Conservation (phyloP, 2,329 filamentous ascomycete species). For the Xylariaceae sp. region DNA sequence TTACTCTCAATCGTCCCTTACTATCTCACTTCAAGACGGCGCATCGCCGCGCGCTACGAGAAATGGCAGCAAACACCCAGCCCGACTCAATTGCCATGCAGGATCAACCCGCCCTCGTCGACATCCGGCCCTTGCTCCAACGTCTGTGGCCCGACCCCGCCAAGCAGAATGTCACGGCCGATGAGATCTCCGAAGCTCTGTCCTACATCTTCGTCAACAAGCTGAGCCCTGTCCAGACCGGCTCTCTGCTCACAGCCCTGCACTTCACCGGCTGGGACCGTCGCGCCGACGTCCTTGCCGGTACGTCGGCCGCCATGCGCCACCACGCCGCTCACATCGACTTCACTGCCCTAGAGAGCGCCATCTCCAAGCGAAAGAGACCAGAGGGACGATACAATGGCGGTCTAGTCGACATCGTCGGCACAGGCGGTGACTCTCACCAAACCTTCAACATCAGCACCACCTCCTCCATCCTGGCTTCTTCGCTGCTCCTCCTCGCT, state of each 20-base stretch:
- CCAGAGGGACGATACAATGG: slow-evolving; percentile 74
- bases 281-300: slow-evolving; percentile 78
- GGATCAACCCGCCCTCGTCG: slow-evolving; percentile 33
- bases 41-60: neutral
- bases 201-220: slow-evolving; percentile 88
- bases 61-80: slow-evolving; percentile 11
- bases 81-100: slow-evolving; percentile 16
- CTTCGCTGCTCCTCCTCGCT: slow-evolving; percentile 76
- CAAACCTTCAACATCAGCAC: slow-evolving; percentile 99
- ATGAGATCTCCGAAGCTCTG: slow-evolving; percentile 86
- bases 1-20: slow-evolving; percentile 4
- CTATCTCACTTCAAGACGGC: neutral
- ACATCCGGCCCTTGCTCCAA: slow-evolving; percentile 69
- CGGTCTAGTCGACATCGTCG: slow-evolving; percentile 92
- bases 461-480: slow-evolving; percentile 87
- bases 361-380: slow-evolving; percentile 57
- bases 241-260: slow-evolving; percentile 81
- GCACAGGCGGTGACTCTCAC: slow-evolving; percentile 92
- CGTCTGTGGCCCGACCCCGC: slow-evolving; percentile 62
- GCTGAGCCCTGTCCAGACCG: slow-evolving; percentile 82
- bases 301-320: slow-evolving; percentile 81
- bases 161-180: slow-evolving; percentile 56
- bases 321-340: slow-evolving; percentile 72
- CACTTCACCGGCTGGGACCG: slow-evolving; percentile 88
- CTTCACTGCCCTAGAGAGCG: slow-evolving; percentile 52